Percentiles rank a stretch among this genome's conserved stretches.
Conservation (phyloP, 1,139 yeast genomes). For the Geotrichum armillariae region DNA sequence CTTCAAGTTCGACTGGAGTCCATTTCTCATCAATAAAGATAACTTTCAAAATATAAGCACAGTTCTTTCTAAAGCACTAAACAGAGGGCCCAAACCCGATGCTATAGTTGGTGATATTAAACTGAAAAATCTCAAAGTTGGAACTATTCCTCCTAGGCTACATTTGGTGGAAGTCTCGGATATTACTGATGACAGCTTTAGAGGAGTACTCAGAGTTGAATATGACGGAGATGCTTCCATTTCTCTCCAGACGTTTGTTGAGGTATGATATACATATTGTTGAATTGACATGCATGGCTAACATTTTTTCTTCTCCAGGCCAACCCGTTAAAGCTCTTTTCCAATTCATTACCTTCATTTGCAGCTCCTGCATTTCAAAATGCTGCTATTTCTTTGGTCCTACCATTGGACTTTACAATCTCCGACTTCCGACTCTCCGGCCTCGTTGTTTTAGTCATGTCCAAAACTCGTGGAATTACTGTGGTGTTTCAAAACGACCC, state of each 20-base stretch:
- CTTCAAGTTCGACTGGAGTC: constrained; percentile 74
- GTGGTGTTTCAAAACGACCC: constrained; percentile 77
- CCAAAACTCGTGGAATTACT: constrained; percentile 68
- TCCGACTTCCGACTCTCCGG: constrained; percentile 65
- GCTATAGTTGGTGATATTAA: constrained; percentile 69
- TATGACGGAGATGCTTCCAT: constrained; percentile 72
- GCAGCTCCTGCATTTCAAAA: constrained; percentile 53
- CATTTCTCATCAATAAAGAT: constrained; percentile 55
- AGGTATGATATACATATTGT: constrained; percentile 39
- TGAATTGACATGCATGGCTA: not conserved
- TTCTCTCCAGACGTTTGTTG: constrained; percentile 67
- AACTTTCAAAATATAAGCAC: constrained; percentile 65
- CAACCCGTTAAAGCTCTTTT: constrained; percentile 55
- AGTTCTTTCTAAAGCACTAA: constrained; percentile 69
- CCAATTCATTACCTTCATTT: constrained; percentile 49
- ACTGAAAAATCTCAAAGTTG: constrained; percentile 72
- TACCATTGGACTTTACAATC: constrained; percentile 64
- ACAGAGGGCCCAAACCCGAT: constrained; percentile 68
- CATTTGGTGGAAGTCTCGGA: constrained; percentile 78
- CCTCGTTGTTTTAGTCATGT: constrained; percentile 68
- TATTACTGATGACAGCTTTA: constrained; percentile 62
- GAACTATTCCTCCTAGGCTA: constrained; percentile 64
- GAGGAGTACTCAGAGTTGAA: constrained; percentile 72
- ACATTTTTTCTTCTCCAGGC: constrained; percentile 47
- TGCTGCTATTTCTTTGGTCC: constrained; percentile 58